Conservation (phyloP, 768 basidiomycete species). For the Daedaleopsis nitida region DNA sequence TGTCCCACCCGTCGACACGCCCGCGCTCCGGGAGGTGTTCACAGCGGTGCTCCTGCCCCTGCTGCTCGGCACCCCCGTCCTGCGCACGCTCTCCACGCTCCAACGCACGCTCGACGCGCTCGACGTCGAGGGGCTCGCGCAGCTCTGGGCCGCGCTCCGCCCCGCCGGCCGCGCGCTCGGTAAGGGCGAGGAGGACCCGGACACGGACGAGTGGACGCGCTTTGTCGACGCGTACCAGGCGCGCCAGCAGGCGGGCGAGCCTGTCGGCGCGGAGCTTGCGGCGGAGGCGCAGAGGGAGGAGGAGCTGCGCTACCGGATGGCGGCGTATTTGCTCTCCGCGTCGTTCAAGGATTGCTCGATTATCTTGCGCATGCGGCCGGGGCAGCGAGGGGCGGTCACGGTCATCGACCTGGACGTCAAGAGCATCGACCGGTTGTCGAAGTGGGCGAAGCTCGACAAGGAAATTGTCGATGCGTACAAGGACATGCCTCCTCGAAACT, state of each 20-base stretch:
- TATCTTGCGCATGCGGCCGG: slow-evolving; percentile 42
- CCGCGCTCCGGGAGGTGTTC: slow-evolving; percentile 51
- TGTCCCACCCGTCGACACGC: neutral
- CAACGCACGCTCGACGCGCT: slow-evolving; percentile 80
- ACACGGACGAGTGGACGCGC: slow-evolving; percentile 61
- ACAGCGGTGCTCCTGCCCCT: slow-evolving; percentile 48
- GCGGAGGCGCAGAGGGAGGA: slow-evolving; percentile 2
- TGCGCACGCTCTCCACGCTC: slow-evolving; percentile 55
- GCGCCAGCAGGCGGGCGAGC: slow-evolving; percentile 18
- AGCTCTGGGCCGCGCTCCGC: slow-evolving; percentile 27
- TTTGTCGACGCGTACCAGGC: slow-evolving; percentile 60
- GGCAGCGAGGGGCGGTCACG: slow-evolving; percentile 44
- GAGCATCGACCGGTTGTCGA: slow-evolving; percentile 56
- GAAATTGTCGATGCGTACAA: slow-evolving; percentile 57
- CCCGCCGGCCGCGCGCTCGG: slow-evolving; percentile 18
- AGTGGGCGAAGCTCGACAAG: slow-evolving; percentile 76
- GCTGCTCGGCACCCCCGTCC: slow-evolving; percentile 52
- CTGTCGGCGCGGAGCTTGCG: slow-evolving; percentile 21
- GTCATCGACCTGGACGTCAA: slow-evolving; percentile 91
- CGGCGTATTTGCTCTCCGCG: slow-evolving; percentile 85
- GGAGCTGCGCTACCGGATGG: slow-evolving; percentile 60
- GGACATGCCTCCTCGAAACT: slow-evolving; percentile 3
- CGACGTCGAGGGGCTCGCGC: slow-evolving; percentile 79
- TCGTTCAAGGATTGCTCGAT: slow-evolving; percentile 97
- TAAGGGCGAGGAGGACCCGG: slow-evolving; percentile 46